A percentile compares a stretch with the other conserved stretches of the same genome.
Conservation (phyloP, 495 filamentous ascomycete species). For the Annulohypoxylon bovei region DNA sequence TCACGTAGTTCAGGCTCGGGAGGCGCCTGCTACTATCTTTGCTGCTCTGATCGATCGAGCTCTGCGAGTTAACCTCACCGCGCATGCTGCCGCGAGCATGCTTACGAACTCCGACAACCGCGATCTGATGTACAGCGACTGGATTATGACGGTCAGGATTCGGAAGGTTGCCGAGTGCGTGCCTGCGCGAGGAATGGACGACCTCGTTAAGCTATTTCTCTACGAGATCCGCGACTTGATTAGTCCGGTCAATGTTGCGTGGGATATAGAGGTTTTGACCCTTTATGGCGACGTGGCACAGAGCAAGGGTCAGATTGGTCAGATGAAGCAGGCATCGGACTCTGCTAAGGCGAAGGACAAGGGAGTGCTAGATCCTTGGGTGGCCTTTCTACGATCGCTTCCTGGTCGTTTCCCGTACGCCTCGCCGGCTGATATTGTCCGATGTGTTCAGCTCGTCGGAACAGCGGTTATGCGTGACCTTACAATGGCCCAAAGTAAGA, state of each 20-base stretch:
- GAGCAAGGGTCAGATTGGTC: conserved; percentile 51
- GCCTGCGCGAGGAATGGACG: conserved; percentile 71
- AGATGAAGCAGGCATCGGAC: conserved; percentile 25
- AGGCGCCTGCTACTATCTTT: conserved; percentile 89
- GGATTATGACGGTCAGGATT: conserved; percentile 80
- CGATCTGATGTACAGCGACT: conserved; percentile 93
- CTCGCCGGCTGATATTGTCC: conserved; percentile 71
- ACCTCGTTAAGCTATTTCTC: conserved; percentile 74
- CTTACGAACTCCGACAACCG: conserved; percentile 76
- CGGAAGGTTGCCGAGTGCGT: conserved; percentile 69
- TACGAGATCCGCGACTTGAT: conserved; percentile 79
- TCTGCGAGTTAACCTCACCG: conserved; percentile 89
- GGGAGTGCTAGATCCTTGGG: conserved; percentile 86
- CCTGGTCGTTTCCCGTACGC: conserved; percentile 78
- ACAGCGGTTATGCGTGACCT: conserved; percentile 78
- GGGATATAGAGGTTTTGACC: conserved; percentile 64
- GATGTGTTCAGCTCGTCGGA: conserved; percentile 73
- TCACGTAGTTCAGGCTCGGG: conserved; percentile 85
- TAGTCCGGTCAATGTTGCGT: conserved; percentile 65
- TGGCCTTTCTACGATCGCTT: conserved; percentile 79
- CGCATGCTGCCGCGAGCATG: conserved; percentile 83
- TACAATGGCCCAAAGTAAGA: conserved; percentile 82
- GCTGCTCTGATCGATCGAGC: conserved; percentile 83
- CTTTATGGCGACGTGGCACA: conserved; percentile 62
- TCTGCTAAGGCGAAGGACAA: conserved; percentile 43